phyloP scores from a whole-genome alignment of 1,139 yeast species.

The Candida labiduridarum region DNA sequence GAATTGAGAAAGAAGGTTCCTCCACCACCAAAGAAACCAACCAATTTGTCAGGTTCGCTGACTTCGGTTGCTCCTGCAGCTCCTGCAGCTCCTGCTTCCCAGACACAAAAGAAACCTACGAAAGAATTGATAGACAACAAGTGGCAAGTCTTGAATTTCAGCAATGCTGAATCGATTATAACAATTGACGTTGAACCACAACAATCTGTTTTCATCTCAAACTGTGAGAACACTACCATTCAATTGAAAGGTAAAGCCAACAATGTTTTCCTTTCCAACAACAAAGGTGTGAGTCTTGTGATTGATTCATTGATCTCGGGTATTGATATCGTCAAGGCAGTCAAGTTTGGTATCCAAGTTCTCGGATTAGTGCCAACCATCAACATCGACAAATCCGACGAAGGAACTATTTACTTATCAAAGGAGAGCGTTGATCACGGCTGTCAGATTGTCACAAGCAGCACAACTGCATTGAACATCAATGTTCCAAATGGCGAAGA shows the following conservation, averaged over 20 bases:
- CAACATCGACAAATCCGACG: constrained; percentile 85
- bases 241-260: constrained; percentile 91
- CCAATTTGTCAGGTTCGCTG: constrained; percentile 41
- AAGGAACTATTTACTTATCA: constrained; percentile 79
- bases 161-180: constrained; percentile 54
- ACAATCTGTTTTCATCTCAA: constrained; percentile 88
- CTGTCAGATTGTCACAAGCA: constrained; percentile 69
- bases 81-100: constrained; percentile 19
- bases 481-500: constrained; percentile 65
- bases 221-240: constrained; percentile 70
- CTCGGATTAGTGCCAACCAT: constrained; percentile 80
- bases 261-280: constrained; percentile 78
- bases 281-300: constrained; percentile 72
- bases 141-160: constrained; percentile 86
- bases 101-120: constrained; percentile 53
- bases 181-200: constrained; percentile 78
- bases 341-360: constrained; percentile 82
- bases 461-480: constrained; percentile 81
- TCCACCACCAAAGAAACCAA: constrained; percentile 76
- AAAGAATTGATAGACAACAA: constrained; percentile 78
- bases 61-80: constrained; percentile 13
- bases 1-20: constrained; percentile 66
- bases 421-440: constrained; percentile 70
- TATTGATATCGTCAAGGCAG: constrained; percentile 81
- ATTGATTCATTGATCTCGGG: constrained; percentile 87